Conservation (phyloP, 352 stramenopile genomes). For the Plasmopara muralis region DNA sequence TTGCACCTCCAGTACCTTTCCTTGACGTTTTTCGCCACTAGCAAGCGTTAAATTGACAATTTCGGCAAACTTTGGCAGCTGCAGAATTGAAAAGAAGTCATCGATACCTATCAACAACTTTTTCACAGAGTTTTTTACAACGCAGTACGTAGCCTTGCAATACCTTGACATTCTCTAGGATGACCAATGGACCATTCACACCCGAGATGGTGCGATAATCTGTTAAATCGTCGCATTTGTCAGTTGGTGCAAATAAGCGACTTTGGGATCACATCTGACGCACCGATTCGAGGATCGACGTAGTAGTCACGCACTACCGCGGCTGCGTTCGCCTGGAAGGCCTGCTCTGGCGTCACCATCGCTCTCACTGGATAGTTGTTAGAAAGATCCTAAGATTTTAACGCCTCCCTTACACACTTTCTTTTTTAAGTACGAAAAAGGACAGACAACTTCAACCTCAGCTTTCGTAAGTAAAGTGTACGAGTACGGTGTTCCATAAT, state of each 20-base stretch:
- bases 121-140: not conserved
- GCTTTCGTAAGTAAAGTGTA: no score
- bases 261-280: conserved; percentile 1
- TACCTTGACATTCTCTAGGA: conserved; percentile 99
- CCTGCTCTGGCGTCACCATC: conserved; percentile 62
- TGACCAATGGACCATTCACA: conserved; percentile 98
- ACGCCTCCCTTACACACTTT: no score
- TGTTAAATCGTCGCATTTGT: conserved; percentile 28
- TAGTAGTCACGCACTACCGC: conserved; percentile 84
- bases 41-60: conserved; percentile 98
- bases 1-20: conserved; percentile 95
- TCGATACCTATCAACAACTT: not conserved
- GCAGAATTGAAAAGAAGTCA: conserved; percentile 1
- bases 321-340: conserved; percentile 68
- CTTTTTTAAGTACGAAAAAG: no score
- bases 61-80: conserved; percentile 96
- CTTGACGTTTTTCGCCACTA: conserved; percentile 91
- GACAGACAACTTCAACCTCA: no score
- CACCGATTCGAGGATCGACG: conserved; percentile 78
- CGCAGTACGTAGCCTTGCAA: not conserved
- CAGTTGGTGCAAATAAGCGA: not conserved
- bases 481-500: no score
- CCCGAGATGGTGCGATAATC: conserved; percentile 97
- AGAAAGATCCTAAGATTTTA: conserved; percentile 24
- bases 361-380: conserved; percentile 14